Conservation (phyloP, 2,329 filamentous ascomycete genomes). For the Escovopsis sp. region DNA sequence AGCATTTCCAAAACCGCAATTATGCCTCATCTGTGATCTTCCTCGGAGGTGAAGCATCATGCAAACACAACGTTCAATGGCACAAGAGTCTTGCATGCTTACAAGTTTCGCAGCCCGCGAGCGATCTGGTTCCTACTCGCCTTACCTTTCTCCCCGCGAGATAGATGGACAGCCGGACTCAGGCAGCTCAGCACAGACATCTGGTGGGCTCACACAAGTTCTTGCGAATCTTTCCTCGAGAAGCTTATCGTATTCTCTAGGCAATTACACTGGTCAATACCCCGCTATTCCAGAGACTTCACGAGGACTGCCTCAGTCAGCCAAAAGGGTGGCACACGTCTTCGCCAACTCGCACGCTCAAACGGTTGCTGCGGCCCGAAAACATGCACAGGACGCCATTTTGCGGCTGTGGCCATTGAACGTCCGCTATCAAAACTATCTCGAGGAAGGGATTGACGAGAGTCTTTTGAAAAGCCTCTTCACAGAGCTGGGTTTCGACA, state of each 20-base stretch:
- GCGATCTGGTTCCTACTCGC: slow-evolving; percentile 38
- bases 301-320: neutral
- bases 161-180: slow-evolving; percentile 15
- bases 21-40: neutral
- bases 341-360: neutral
- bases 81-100: too few species aligned
- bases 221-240: neutral
- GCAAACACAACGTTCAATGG: too few species aligned
- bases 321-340: neutral
- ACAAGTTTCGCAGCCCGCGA: slow-evolving; percentile 18
- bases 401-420: slow-evolving; percentile 49
- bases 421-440: slow-evolving; percentile 58
- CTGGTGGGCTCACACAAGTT: too few species aligned
- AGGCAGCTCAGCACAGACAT: neutral
- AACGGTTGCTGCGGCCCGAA: slow-evolving; percentile 28
- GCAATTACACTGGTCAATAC: neutral
- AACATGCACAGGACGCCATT: slow-evolving; percentile 52
- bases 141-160: slow-evolving; percentile 35
- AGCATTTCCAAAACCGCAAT: neutral
- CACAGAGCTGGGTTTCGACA: slow-evolving; percentile 48
- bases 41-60: slow-evolving; percentile 1
- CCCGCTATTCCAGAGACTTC: too few species aligned
- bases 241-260: neutral
- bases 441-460: slow-evolving; percentile 58
- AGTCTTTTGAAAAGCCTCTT: slow-evolving; percentile 50